A percentile compares a stretch with the other conserved stretches of the same genome.
Evolutionary conservation across 2,329 filamentous ascomycete species (phyloP).

Genomic region (Trichoderma sp.): DNA sequence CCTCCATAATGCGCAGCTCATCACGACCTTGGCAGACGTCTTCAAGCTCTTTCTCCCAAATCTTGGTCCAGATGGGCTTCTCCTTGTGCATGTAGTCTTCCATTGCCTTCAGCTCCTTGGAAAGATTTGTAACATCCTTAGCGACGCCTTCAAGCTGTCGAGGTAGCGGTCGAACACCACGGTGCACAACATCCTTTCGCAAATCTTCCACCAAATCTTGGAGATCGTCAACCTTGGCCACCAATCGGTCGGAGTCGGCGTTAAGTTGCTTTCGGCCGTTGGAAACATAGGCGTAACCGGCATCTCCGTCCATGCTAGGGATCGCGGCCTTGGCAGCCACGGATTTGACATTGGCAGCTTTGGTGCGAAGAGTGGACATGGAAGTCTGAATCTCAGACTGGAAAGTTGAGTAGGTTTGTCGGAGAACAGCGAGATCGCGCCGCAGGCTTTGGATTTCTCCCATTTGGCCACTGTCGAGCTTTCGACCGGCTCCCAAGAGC

Average conservation of each 20-base stretch:
- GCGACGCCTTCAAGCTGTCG: constrained; percentile 86
- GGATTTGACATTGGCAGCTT: constrained; percentile 78
- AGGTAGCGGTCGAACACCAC: constrained; percentile 87
- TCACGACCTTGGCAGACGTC: constrained; percentile 95
- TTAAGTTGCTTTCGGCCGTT: constrained; percentile 84
- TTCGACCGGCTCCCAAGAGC: constrained; percentile 39
- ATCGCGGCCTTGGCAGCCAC: constrained; percentile 69
- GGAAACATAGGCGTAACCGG: constrained; percentile 83
- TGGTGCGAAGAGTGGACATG: constrained; percentile 79
- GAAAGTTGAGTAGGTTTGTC: constrained; percentile 91
- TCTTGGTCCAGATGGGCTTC: constrained; percentile 98
- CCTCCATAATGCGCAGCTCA: constrained; percentile 93
- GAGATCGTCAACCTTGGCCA: constrained; percentile 92
- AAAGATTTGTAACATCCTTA: constrained; percentile 81
- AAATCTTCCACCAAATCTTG: constrained; percentile 96
- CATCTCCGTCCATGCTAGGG: constrained; percentile 72
- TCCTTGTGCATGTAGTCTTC: constrained; percentile 88
- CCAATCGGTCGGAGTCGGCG: constrained; percentile 84
- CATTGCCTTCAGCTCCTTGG: constrained; percentile 88
- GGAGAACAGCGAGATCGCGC: constrained; percentile 84
- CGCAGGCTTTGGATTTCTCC: constrained; percentile 79
- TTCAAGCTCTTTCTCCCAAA: constrained; percentile 97
- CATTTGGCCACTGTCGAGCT: constrained; percentile 62
- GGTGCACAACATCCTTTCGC: constrained; percentile 91
- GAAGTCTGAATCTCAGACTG: constrained; percentile 84